Percentiles rank a stretch among this genome's conserved stretches.
These are phyloP conservation scores for Ophiostoma perfectum DNA, from an alignment of 2,329 filamentous ascomycete genomes.

Conservation along the genomic window DNA sequence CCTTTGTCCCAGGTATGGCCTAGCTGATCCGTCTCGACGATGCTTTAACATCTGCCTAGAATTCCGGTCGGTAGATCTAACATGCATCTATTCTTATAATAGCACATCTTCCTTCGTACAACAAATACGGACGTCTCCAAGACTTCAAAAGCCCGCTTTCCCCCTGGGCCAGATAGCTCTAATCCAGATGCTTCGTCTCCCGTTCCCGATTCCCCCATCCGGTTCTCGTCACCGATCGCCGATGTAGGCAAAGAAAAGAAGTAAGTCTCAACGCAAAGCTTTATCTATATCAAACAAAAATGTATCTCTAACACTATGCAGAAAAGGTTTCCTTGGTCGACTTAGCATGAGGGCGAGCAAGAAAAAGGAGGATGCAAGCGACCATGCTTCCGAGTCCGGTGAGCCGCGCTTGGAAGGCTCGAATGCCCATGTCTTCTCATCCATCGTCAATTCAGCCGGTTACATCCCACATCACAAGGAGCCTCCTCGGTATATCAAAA, in stretches of 20 bases:
- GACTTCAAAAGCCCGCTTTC: slow-evolving; percentile 49
- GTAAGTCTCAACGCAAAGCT: slow-evolving; percentile 41
- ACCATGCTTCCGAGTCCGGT: slow-evolving; percentile 65
- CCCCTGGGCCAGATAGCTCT: slow-evolving; percentile 46
- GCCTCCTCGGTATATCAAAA: slow-evolving; percentile 84
- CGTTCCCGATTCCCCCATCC: slow-evolving; percentile 38
- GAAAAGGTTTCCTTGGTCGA: slow-evolving; percentile 82
- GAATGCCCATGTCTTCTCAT: slow-evolving; percentile 76
- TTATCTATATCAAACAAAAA: too few relatives aligned
- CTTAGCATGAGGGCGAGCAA: slow-evolving; percentile 70
- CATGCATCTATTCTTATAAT: background rate
- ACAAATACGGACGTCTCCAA: slow-evolving; percentile 55
- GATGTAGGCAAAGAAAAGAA: slow-evolving; percentile 58
- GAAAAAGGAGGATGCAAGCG: slow-evolving; percentile 54
- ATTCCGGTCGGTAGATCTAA: background rate
- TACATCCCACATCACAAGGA: slow-evolving; percentile 85
- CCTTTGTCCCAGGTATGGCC: slow-evolving; percentile 32
- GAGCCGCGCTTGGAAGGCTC: slow-evolving; percentile 68
- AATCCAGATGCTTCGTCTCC: slow-evolving; percentile 26
- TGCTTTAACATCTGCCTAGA: slow-evolving; percentile 3
- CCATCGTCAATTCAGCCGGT: slow-evolving; percentile 63
- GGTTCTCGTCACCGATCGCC: slow-evolving; percentile 32
- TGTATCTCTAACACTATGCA: background rate
- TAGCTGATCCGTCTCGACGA: background rate
- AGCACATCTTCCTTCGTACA: slow-evolving; percentile 63